Evolutionary conservation across 768 basidiomycete genomes (phyloP), one percentile per base, ranked within the genome.

Genomic region (Tylopilus subfusipes): DNA sequence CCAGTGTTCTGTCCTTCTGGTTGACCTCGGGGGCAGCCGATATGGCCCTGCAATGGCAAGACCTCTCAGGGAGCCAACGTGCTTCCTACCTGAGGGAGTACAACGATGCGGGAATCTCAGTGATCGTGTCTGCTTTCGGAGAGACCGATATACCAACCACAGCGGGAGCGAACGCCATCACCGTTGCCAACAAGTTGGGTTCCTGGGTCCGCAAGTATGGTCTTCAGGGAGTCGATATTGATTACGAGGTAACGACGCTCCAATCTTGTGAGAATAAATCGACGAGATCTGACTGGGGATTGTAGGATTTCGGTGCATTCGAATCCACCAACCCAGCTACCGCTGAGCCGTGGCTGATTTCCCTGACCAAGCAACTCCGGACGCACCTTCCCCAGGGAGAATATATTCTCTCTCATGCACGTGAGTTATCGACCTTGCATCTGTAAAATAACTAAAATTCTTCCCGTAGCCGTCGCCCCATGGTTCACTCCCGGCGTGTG

Each of bases 121-220:
- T 83, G 30, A 76, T 83, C 53, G 82, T 83, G 7, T 79, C 80
- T 50, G 73, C 73, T 5, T 83, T 83, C 56, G 79, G 79, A 5
- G 68, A 73, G 13, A 46, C 60, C 3, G 57, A 64, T 45, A 61
- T 68, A 13, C 79, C 78, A 6, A 80, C 78, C 1, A 63, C 73
- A 1, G 58, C 63, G 14, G 73, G 73, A 29, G 59, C 61, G 1
- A 71, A 79, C 51, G 73, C 79, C 0, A 67, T 69, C 21, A 52
- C 42, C 16, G 65, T 69, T 3, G 79, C 79, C 1, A 68, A 74
- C 53, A 66, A 68, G 10, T 65, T 80, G 56, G 78, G 76, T 2
- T 64, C 68, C 2, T 79, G 72, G 70, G 79, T 80, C 34, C 71
- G 68, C 33, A 25, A 77, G 54, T 80, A 78, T 57, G 65, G 67